A percentile compares a stretch with the other conserved stretches of the same genome.
These are phyloP conservation scores for Penicillium occitanis DNA, from an alignment of 2,329 filamentous ascomycete species.

Conservation along the genomic window DNA sequence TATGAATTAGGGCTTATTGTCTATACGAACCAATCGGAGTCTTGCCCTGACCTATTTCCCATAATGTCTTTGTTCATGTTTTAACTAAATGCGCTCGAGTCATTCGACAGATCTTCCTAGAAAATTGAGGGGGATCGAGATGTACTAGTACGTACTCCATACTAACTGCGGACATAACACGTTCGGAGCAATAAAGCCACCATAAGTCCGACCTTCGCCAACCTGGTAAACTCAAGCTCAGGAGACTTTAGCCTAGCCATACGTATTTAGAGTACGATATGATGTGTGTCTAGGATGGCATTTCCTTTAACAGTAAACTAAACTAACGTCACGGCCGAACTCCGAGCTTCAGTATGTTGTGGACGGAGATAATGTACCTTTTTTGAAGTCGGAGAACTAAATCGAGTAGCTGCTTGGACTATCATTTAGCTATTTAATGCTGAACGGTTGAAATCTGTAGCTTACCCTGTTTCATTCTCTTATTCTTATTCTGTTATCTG, in stretches of 20 bases:
- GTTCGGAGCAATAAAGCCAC: neutral
- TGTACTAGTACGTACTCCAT: neutral
- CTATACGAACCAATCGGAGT: neutral
- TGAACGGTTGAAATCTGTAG: neutral
- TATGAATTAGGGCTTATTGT: neutral
- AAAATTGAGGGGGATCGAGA: neutral
- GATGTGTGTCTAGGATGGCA: neutral
- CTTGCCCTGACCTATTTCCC: neutral
- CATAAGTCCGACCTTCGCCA: neutral
- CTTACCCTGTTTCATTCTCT: neutral
- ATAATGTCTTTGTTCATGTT: neutral
- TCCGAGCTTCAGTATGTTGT: neutral
- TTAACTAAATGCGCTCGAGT: neutral
- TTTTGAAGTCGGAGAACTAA: neutral
- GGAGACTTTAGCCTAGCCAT: neutral
- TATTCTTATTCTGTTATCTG: neutral
- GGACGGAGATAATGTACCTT: neutral
- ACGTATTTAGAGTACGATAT: neutral
- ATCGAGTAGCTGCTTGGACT: neutral
- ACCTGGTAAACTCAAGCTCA: neutral
- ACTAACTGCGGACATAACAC: neutral
- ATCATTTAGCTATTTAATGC: neutral
- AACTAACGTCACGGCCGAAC: neutral
- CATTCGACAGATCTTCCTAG: neutral
- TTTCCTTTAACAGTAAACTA: neutral